phyloP scores from a whole-genome alignment of 495 filamentous ascomycete genomes.

The Tuber indicum region DNA sequence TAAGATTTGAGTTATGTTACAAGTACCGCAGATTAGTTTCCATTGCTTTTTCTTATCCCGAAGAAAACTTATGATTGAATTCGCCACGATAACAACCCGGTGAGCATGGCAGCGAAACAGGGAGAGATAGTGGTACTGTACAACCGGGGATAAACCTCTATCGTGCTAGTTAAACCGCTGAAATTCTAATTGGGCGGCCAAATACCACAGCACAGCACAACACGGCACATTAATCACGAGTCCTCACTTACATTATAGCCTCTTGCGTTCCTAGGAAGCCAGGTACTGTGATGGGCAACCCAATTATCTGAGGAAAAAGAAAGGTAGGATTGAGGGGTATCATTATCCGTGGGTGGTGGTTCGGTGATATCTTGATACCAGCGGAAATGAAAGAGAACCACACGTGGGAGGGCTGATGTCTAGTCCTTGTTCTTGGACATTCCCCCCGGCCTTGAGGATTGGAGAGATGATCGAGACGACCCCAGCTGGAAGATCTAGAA shows the following conservation, averaged over 20 bases:
- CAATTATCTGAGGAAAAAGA: not conserved
- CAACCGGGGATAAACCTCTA: no score
- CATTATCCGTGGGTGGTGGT: not conserved
- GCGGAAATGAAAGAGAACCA: not conserved
- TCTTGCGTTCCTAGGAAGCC: not conserved
- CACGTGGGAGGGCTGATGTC: not conserved
- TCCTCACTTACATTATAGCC: not conserved
- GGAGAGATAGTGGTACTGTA: not conserved
- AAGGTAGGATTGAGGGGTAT: not conserved
- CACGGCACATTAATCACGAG: not conserved
- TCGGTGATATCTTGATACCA: not conserved
- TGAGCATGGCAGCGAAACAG: not conserved
- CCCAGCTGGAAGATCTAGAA: not conserved
- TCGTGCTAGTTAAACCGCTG: not conserved
- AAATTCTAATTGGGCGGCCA: not conserved
- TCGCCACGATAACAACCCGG: no score
- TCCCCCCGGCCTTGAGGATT: not conserved
- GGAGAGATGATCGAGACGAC: not conserved
- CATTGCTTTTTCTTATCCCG: not conserved
- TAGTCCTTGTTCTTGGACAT: not conserved
- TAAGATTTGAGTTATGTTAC: not conserved
- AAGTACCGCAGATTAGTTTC: not conserved
- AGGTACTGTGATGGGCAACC: not conserved
- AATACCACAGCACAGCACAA: not conserved
- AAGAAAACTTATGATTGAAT: not conserved